phyloP scores from a whole-genome alignment of 352 stramenopile genomes.

The Halophytophthora polymorphica region DNA sequence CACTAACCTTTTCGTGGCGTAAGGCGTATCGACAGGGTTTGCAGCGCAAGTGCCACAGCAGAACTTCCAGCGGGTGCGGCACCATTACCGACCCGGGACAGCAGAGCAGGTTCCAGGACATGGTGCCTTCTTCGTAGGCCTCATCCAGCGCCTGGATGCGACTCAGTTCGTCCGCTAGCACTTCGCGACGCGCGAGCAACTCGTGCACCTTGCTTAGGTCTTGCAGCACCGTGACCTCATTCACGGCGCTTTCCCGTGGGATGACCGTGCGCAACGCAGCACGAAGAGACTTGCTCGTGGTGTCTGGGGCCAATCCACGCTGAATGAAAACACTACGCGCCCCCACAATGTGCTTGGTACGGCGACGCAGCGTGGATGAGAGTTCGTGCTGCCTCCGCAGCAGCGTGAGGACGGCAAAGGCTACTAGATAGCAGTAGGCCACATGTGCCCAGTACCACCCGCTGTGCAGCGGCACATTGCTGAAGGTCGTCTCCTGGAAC shows the following conservation, averaged over 20 bases:
- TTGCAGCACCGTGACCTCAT: slow-evolving; percentile 63
- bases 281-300: slow-evolving; percentile 43
- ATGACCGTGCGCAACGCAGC: slow-evolving; percentile 39
- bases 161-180: slow-evolving; percentile 48
- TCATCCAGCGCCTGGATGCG: slow-evolving; percentile 54
- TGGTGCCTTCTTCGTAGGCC: slow-evolving; percentile 42
- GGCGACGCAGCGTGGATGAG: slow-evolving; percentile 38
- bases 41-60: slow-evolving; percentile 45
- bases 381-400: slow-evolving; percentile 50
- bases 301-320: slow-evolving; percentile 46
- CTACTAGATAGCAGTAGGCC: slow-evolving; percentile 71
- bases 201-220: slow-evolving; percentile 60
- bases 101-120: slow-evolving; percentile 69
- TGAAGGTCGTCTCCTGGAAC: slow-evolving; percentile 79
- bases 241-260: slow-evolving; percentile 28
- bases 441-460: slow-evolving; percentile 81
- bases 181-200: slow-evolving; percentile 44
- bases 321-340: slow-evolving; percentile 71
- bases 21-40: slow-evolving; percentile 56
- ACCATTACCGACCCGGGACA: slow-evolving; percentile 57
- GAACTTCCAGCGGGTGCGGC: slow-evolving; percentile 39
- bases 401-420: slow-evolving; percentile 44
- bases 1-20: slow-evolving; percentile 32
- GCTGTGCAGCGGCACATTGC: slow-evolving; percentile 76
- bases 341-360: slow-evolving; percentile 68